Conservation (phyloP, 805 yeast genomes). For the Candida namnaoensis region DNA sequence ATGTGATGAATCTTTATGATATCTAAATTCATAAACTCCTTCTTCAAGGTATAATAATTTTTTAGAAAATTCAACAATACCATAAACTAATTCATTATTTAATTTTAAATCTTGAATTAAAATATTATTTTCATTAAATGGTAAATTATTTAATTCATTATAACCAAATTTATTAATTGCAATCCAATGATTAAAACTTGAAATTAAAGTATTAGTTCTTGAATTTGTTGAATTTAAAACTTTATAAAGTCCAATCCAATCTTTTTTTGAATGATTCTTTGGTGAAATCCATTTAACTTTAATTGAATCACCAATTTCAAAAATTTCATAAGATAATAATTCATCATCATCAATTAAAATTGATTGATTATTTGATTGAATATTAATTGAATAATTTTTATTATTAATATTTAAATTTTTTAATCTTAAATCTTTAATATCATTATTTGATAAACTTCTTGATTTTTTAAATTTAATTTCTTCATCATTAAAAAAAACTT, state of each 20-base stretch:
- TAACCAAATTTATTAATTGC: conserved; percentile 31
- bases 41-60: conserved; percentile 50
- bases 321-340: conserved; percentile 9
- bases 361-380: conserved; percentile 5
- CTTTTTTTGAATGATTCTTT: conserved; percentile 34
- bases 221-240: conserved; percentile 50
- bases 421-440: not conserved
- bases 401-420: conserved; percentile 13
- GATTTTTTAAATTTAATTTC: conserved; percentile 12
- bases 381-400: conserved; percentile 20
- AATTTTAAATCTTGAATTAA: no score
- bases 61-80: conserved; percentile 39
- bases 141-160: conserved; percentile 8
- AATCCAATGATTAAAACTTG: conserved; percentile 62
- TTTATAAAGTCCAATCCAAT: conserved; percentile 75
- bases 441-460: conserved; percentile 10
- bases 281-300: conserved; percentile 48
- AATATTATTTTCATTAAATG: no score
- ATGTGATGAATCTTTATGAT: conserved; percentile 59
- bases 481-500: conserved; percentile 5
- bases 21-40: conserved; percentile 69
- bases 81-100: conserved; percentile 21
- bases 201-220: conserved; percentile 44
- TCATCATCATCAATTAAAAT: conserved; percentile 10
- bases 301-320: conserved; percentile 44